A percentile compares a stretch with the other conserved stretches of the same genome.
phyloP scores from a whole-genome alignment of 495 filamentous ascomycete species.

The Letharia lupina region DNA sequence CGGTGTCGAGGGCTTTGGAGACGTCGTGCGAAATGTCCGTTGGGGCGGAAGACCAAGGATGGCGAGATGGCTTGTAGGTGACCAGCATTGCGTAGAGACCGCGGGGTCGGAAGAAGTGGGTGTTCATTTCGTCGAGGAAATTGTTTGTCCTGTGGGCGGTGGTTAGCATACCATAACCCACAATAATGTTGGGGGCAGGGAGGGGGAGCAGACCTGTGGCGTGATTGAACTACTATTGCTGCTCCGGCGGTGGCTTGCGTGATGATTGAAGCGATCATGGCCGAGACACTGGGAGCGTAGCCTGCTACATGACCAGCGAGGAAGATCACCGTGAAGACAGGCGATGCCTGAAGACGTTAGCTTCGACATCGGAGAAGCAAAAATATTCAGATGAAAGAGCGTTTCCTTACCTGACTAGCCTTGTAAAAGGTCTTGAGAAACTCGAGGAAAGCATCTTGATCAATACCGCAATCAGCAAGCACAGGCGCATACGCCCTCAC shows the following conservation, averaged over 20 bases:
- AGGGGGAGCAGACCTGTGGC: conserved; percentile 8
- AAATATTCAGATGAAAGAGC: neutral
- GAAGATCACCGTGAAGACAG: conserved; percentile 23
- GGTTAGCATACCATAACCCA: neutral
- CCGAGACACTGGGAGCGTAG: conserved; percentile 20
- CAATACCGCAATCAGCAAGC: conserved; percentile 33
- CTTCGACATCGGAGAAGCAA: neutral
- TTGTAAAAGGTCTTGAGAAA: conserved; percentile 35
- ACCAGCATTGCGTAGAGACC: conserved; percentile 28
- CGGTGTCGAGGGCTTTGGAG: conserved; percentile 9
- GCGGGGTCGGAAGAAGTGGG: conserved; percentile 25
- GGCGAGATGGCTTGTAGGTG: conserved; percentile 26
- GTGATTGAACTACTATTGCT: conserved; percentile 22
- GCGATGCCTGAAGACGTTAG: conserved; percentile 21
- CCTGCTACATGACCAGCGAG: conserved; percentile 20
- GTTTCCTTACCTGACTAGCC: conserved; percentile 17
- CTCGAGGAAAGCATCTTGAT: conserved; percentile 33
- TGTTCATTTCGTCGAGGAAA: conserved; percentile 26
- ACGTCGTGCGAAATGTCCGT: conserved; percentile 9
- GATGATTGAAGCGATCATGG: conserved; percentile 20
- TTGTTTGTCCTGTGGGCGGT: conserved; percentile 20
- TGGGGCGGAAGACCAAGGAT: conserved; percentile 10
- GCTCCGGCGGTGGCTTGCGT: conserved; percentile 24
- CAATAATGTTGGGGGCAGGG: no score
- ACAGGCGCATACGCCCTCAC: conserved; percentile 36